phyloP scores from a whole-genome alignment of 2,329 filamentous ascomycete genomes.

The Zymoseptoria passerinii region DNA sequence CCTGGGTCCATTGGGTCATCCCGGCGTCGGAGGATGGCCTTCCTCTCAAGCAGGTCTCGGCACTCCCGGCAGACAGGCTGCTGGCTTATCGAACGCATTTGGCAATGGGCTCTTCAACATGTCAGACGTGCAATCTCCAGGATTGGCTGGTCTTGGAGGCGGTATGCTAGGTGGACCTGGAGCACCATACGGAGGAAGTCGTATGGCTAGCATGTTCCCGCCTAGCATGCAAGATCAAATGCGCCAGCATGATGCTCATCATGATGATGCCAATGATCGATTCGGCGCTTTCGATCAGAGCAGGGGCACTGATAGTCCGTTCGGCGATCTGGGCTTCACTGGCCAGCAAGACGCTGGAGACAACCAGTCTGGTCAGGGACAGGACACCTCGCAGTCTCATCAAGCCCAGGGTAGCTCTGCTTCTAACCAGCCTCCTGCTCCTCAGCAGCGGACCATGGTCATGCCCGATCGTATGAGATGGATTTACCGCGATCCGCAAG shows the following conservation, averaged over 20 bases:
- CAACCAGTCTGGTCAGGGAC: constrained; percentile 12
- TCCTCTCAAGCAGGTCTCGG: constrained; percentile 64
- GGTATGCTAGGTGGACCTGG: constrained; percentile 51
- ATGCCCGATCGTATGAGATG: constrained; percentile 99
- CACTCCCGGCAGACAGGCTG: constrained; percentile 55
- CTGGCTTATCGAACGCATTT: constrained; percentile 43
- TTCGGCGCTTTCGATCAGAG: constrained; percentile 20
- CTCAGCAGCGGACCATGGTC: constrained; percentile 81
- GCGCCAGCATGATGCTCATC: constrained; percentile 48
- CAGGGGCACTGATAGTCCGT: constrained; percentile 50
- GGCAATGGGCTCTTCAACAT: constrained; percentile 56
- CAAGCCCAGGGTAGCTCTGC: constrained; percentile 42
- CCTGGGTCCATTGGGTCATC: constrained; percentile 35
- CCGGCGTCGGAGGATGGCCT: constrained; percentile 53
- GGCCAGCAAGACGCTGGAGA: constrained; percentile 12
- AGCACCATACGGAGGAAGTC: constrained; percentile 39
- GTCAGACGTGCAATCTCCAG: constrained; percentile 69
- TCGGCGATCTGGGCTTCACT: constrained; percentile 28
- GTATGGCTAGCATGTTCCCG: constrained; percentile 69
- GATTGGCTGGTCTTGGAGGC: constrained; percentile 57
- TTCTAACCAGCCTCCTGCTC: constrained; percentile 58
- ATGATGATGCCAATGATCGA: constrained; percentile 30
- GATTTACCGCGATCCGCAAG: constrained; percentile 95
- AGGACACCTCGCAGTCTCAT: constrained; percentile 10
- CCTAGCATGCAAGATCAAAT: constrained; percentile 85